Evolutionary conservation across 164 flowering plant species (phyloP).

Genomic region (Magnolia kwangsiensis): DNA sequence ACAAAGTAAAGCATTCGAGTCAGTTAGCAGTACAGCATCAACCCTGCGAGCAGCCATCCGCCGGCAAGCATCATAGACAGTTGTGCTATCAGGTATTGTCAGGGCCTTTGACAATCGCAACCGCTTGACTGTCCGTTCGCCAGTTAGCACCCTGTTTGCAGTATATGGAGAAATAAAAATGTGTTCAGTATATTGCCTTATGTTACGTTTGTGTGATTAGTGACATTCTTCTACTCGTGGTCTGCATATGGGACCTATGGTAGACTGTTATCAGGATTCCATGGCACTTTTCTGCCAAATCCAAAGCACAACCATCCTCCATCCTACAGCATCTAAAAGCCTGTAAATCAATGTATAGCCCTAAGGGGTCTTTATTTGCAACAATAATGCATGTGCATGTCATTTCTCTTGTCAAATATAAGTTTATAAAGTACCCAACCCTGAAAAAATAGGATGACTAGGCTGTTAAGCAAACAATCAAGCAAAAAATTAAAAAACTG

Average conservation of each 20-base stretch:
- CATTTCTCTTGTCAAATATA: background rate
- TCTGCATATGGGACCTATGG: background rate
- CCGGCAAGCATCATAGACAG: conserved; percentile 75
- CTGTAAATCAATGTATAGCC: background rate
- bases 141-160: conserved; percentile 56
- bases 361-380: background rate
- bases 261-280: background rate
- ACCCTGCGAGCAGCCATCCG: conserved; percentile 95
- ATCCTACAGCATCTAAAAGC: background rate
- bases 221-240: background rate
- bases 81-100: conserved; percentile 87
- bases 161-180: conserved; percentile 5
- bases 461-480: background rate
- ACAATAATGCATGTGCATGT: background rate
- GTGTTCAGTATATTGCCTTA: background rate
- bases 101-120: conserved; percentile 86
- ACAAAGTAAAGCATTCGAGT: conserved; percentile 92
- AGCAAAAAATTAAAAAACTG: background rate
- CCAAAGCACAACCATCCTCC: background rate
- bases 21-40: conserved; percentile 91
- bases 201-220: background rate
- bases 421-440: background rate
- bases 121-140: conserved; percentile 94
- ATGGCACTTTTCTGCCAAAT: background rate
- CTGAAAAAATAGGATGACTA: background rate